Evolutionary conservation across 1,284 basidiomycete species (phyloP).

Genomic region (Volvariella surrecta): DNA sequence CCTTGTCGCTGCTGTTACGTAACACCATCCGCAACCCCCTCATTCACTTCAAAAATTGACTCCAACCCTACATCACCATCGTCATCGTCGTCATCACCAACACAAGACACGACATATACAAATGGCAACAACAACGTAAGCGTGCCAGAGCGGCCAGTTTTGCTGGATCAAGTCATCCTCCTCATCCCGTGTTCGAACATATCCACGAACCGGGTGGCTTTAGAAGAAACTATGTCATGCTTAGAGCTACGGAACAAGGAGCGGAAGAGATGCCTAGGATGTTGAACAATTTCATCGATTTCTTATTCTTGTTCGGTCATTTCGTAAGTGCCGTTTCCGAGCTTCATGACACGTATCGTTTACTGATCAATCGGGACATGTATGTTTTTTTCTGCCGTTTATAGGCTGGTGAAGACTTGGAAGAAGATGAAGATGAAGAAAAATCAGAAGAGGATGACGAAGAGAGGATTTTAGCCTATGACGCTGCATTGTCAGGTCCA

Average conservation of each 20-base stretch:
- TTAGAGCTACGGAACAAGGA: slow-evolving; percentile 49
- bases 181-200: slow-evolving; percentile 75
- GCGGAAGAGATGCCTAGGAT: slow-evolving; percentile 38
- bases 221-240: slow-evolving; percentile 76
- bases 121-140: slow-evolving; percentile 75
- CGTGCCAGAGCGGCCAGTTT: slow-evolving; percentile 69
- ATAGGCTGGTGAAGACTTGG: slow-evolving; percentile 90
- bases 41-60: too few relatives aligned
- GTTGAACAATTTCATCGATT: slow-evolving; percentile 86
- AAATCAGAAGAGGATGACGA: slow-evolving; percentile 28
- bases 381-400: too few relatives aligned
- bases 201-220: slow-evolving; percentile 94
- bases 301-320: slow-evolving; percentile 88
- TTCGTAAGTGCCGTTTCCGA: slow-evolving; percentile 73
- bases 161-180: slow-evolving; percentile 45
- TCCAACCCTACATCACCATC: too few relatives aligned
- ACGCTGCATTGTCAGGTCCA: too few relatives aligned
- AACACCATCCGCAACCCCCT: too few relatives aligned
- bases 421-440: slow-evolving; percentile 69
- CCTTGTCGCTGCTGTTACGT: neutral
- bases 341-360: too few relatives aligned
- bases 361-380: too few relatives aligned
- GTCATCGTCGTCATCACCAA: too few relatives aligned
- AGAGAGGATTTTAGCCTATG: slow-evolving; percentile 4
- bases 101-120: slow-evolving; percentile 83